Base-by-base conservation (phyloP, 2,329 filamentous ascomycete genomes). In the Penicillium sclerotiorum region DNA sequence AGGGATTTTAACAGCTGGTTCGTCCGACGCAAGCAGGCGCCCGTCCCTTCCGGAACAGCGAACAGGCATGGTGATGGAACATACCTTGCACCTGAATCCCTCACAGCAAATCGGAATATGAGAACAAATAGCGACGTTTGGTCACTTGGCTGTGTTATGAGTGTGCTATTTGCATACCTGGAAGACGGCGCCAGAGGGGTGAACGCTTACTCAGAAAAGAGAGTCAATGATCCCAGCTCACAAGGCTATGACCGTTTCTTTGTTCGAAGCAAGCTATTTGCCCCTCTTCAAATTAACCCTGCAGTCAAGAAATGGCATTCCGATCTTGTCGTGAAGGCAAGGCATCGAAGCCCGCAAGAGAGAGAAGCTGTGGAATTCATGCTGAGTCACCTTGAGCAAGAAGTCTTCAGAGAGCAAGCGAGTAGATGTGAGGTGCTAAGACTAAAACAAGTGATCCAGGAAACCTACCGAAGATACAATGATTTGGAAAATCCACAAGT, bases 81-180 rank as follows among this genome's bases (percentile, higher is more conserved):
- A 1, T 75, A 74, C 48, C 57, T 72, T 4, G 63, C 70, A 0
- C 73, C 73, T 2, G 72, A 75, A 48, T 60, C 56, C 7, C 45
- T 55, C 12, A 37, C 48, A 8, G 32, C 47, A 2, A 52, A 27
- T 9, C 61, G 59, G 8, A 65, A 52, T 9, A 70, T 74, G 59
- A 68, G 61, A 8, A 60, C 63, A 1, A 61, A 61, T 9, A 73
- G 69, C 37, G 72, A 76, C 53, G 63, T 75, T 0, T 76, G 73
- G 73, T 71, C 72, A 3, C 52, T 75, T 2, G 73, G 71, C 0
- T 75, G 72, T 48, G 66, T 75, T 1, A 56, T 74, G 3, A 73
- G 69, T 25, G 62, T 74, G 4, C 50, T 76, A 0, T 63, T 75
- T 21, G 61, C 69, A 1, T 76, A 71, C 49, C 53, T 75, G 5